Evolutionary conservation across 768 basidiomycete species (phyloP), one percentile per base, ranked within the genome.

Genomic region (Suillus subluteus): DNA sequence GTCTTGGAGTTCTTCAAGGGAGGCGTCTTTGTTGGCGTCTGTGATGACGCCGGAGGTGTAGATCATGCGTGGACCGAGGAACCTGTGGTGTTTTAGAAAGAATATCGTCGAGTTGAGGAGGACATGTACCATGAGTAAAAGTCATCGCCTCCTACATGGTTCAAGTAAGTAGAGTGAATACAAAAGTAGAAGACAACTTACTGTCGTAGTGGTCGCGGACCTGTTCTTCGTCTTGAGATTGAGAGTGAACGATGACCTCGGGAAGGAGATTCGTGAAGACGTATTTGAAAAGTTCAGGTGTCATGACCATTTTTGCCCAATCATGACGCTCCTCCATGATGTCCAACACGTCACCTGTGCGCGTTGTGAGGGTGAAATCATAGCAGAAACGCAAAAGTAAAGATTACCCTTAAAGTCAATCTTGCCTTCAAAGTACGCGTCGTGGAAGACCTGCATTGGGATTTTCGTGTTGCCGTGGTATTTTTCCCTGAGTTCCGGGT

Each of bases 401-500:
- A 59, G 78, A 84, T 48, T 52, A 92, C 97, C 96, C 62, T 98
- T 99, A 78, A 99, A 92, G 65, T 98, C 96, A 67, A 96, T 88
- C 81, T 98, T 98, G 59, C 91, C 91, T 61, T 96, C 95, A 76
- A 99, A 98, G 81, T 91, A 99, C 69, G 95, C 94, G 82, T 99
- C 98, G 75, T 99, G 91, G 84, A 98, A 97, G 70, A 92, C 81
- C 80, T 99, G 97, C 91, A 98, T 96, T 62, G 96, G 96, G 66
- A 99, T 98, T 80, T 98, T 99, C 72, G 89, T 87, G 79, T 90
- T 92, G 69, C 89, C 91, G 40, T 87, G 79, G 81, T 96, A 99
- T 66, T 88, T 82, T 38, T 84, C 83, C 82, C 88, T 92, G 75
- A 99, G 85, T 66, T 89, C 91, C 0, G 82, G 79, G 81, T 97